Base-by-base conservation (phyloP, 768 basidiomycete species). In the Candolleomyces eurysporus region DNA sequence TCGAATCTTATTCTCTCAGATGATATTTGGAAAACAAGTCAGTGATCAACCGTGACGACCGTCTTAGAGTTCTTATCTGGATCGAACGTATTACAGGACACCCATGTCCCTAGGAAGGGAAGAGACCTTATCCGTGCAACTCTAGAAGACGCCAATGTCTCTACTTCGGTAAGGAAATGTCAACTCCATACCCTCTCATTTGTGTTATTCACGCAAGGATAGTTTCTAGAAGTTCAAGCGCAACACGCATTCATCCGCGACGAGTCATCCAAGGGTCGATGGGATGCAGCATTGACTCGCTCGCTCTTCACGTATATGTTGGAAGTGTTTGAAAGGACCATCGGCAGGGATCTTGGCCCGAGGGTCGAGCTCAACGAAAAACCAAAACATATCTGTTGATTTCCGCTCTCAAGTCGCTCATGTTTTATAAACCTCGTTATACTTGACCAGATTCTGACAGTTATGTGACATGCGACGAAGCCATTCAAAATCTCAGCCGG, bases 231-330 rank as follows among this genome's bases (percentile, higher is more conserved):
- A 72, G 94, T 98, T 14, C 94, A 97, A 72, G 96, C 96, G 0
- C 96, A 98, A 68, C 96, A 98, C 66, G 96, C 96, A 3, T 98
- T 98, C 74, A 89, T 98, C 63, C 87, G 96, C 5, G 95, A 96
- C 71, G 93, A 95, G 67, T 82, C 84, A 7, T 92, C 90, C 32
- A 98, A 97, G 72, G 96, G 94, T 2, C 84, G 96, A 58, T 98
- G 94, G 94, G 96, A 98, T 68, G 94, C 94, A 8, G 95, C 95
- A 0, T 76, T 98, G 56, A 94, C 92, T 0, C 81, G 84, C 54
- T 88, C 88, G 21, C 71, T 94, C 36, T 95, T 95, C 71, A 76
- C 77, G 1, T 91, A 89, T 73, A 91, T 97, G 92, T 81, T 98
- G 82, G 96, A 98, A 70, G 86, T 96, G 10, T 98, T 98, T 65